Evolutionary conservation across 2,329 filamentous ascomycete species (phyloP).

Genomic region (Aspergillus aculeatinus): DNA sequence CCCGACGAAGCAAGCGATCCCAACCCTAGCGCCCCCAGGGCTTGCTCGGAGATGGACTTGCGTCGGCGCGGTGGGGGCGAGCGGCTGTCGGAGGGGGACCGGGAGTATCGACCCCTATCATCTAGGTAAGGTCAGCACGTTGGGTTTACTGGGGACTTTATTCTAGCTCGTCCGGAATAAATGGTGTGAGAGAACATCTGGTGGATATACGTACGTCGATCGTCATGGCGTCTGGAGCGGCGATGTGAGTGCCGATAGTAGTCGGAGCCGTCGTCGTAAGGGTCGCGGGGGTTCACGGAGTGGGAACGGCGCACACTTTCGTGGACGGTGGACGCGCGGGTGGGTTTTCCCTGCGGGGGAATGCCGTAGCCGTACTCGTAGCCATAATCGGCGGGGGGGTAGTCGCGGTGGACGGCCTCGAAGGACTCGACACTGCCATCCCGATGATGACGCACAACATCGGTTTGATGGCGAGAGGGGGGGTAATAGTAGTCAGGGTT

Average conservation of each 20-base stretch:
- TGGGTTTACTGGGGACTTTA: not conserved
- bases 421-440: constrained; percentile 73
- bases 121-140: constrained; percentile 19
- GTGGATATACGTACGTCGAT: constrained; percentile 33
- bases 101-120: constrained; percentile 33
- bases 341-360: constrained; percentile 22
- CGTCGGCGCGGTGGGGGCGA: constrained; percentile 42
- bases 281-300: constrained; percentile 35
- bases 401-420: constrained; percentile 82
- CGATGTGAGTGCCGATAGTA: constrained; percentile 38
- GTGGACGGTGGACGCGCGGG: constrained; percentile 31
- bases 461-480: constrained; percentile 18
- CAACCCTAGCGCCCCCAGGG: constrained; percentile 58
- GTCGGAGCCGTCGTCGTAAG: constrained; percentile 34
- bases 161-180: not conserved
- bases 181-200: not conserved
- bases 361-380: constrained; percentile 44
- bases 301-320: constrained; percentile 39
- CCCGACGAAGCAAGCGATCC: constrained; percentile 48
- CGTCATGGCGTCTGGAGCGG: constrained; percentile 49
- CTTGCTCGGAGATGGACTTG: constrained; percentile 50
- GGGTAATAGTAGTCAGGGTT: constrained; percentile 32
- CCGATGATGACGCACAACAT: constrained; percentile 22
- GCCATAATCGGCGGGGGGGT: constrained; percentile 62
- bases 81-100: constrained; percentile 41